Evolutionary conservation across 345 rosid genomes (phyloP).

Genomic region (Camelina neglecta): DNA sequence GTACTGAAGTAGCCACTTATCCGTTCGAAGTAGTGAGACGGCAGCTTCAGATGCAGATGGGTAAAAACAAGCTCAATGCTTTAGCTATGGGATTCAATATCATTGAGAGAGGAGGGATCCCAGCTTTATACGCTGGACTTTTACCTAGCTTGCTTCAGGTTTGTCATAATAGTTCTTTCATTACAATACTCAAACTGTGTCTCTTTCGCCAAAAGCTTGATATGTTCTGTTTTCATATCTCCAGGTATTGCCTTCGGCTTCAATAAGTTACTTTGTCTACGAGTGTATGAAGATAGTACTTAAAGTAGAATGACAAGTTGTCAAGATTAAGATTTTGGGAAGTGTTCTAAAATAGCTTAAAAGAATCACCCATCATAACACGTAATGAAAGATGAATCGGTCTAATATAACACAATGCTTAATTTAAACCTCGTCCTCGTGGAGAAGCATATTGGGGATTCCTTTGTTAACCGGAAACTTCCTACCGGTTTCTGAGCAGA

Average conservation of each 20-base stretch:
- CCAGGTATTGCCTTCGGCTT: constrained; percentile 94
- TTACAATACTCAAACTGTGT: neutral
- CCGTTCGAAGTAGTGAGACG: constrained; percentile 96
- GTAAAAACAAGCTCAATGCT: constrained; percentile 60
- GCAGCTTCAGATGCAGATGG: constrained; percentile 89
- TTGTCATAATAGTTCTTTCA: constrained; percentile 21
- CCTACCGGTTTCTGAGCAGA: constrained; percentile 77
- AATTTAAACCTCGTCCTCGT: constrained; percentile 75
- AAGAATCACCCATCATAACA: constrained; percentile 19
- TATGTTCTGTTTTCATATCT: constrained; percentile 21
- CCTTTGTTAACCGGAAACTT: constrained; percentile 69
- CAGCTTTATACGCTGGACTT: constrained; percentile 86
- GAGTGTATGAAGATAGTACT: constrained; percentile 93
- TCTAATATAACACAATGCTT: neutral
- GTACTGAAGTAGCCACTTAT: constrained; percentile 93
- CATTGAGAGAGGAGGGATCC: constrained; percentile 80
- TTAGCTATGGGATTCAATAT: constrained; percentile 70
- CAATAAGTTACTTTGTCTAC: constrained; percentile 82
- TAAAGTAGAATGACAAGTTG: constrained; percentile 59
- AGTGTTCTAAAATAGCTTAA: neutral
- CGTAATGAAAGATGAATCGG: constrained; percentile 7
- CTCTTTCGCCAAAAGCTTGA: constrained; percentile 2
- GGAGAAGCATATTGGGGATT: constrained; percentile 89
- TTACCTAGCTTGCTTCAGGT: constrained; percentile 95
- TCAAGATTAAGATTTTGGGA: neutral